These are phyloP conservation scores for Spizellomyces sp. DNA, from an alignment of 192 early-diverging fungal genomes.

Conservation along the genomic window DNA sequence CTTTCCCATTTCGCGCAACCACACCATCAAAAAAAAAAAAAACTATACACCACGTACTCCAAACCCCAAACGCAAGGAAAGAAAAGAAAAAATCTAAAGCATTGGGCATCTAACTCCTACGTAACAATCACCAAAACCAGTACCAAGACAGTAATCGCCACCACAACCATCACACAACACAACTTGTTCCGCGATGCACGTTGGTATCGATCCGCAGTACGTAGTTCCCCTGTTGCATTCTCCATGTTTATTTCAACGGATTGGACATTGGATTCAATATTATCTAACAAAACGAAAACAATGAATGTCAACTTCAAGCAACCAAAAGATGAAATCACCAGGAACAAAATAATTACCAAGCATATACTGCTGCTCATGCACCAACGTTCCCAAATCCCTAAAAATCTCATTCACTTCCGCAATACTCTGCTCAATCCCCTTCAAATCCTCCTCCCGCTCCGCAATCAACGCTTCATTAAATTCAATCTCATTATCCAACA, in stretches of 20 bases:
- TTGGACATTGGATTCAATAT: conserved; percentile 94
- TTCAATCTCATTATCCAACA: conserved; percentile 88
- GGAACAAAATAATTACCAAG: conserved; percentile 70
- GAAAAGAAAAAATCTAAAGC: too few relatives aligned
- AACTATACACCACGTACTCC: too few relatives aligned
- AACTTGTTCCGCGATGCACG: conserved; percentile 74
- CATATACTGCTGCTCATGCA: conserved; percentile 94
- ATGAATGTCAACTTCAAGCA: background rate
- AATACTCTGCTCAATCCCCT: conserved; percentile 91
- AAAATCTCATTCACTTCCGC: conserved; percentile 97
- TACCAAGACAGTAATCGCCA: conserved; percentile 70
- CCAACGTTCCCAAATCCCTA: conserved; percentile 90
- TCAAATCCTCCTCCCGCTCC: conserved; percentile 91
- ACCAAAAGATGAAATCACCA: background rate
- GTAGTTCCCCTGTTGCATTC: conserved; percentile 79
- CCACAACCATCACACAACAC: conserved; percentile 82
- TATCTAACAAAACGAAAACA: conserved; percentile 59
- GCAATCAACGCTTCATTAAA: conserved; percentile 93
- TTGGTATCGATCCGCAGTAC: conserved; percentile 78
- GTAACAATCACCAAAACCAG: conserved; percentile 49
- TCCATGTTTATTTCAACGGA: conserved; percentile 76
- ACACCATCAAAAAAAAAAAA: too few relatives aligned
- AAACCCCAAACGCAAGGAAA: too few relatives aligned
- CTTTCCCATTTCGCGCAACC: too few relatives aligned
- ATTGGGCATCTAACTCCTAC: background rate